Base-by-base conservation (phyloP, 352 stramenopile species). In the Globisporangium spiculum region DNA sequence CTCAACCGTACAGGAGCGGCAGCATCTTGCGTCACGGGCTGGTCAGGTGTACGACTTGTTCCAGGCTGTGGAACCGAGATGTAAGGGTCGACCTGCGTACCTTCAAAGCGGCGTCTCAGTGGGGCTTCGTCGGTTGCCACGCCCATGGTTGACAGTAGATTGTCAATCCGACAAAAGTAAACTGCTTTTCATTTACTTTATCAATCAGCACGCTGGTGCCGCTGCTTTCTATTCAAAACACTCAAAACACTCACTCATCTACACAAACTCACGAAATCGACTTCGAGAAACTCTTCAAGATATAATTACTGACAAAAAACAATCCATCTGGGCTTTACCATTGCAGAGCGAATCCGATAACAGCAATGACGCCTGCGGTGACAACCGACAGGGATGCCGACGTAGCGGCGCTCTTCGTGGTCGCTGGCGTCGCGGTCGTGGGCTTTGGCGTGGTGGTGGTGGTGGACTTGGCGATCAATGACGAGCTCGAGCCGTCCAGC, bases 301-400 rank as follows among this genome's bases (percentile, higher is more conserved):
- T 38, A 60, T 44, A 60, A 22, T 60, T 50, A 50, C 44, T 50
- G 18, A 8, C 44, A n/a, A 50, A 22, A 20, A 50, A 7, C 38
- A 12, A 55, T 24, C 48, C 8, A 20, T 14, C 22, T 27, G 26
- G 26, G 26, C 2, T 60, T 63, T 53, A 66, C 58, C 66, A 67
- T 30, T 71, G 60, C 48, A 71, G 66, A 4, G 60, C 59, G 16
- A 71, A 48, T 9, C 58, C 36, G 10, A 66, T 38, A 10, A 48
- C 50, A 24, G 59, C 58, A 16, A 55, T 26, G 34, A 36, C 58
- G 16, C 36, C 38, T 1, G 58, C 66, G 27, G 48, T 61, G 5
- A 50, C 57, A n/a, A 24, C 26, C 18, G 66, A 71, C 1, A 71
- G 14, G 10, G 55, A 60, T 22, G 54, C 22, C 3, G 63, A 36